Conservation (phyloP, 768 basidiomycete genomes). For the Pisolithus albus region DNA sequence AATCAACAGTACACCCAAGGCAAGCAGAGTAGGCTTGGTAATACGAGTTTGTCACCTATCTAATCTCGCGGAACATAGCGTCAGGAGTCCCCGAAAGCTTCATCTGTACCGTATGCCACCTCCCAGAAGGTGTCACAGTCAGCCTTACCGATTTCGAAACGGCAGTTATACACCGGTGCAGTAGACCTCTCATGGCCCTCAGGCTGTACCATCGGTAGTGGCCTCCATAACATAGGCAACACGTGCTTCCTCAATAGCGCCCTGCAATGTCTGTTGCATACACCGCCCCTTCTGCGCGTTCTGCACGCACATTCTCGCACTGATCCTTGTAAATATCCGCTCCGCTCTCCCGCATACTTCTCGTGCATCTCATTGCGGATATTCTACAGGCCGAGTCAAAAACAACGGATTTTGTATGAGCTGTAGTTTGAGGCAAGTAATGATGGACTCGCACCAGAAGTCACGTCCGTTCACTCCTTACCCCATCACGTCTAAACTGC, state of each 20-base stretch:
- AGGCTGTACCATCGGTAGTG: constrained; percentile 42
- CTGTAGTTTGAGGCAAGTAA: constrained; percentile 58
- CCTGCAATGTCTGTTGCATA: constrained; percentile 89
- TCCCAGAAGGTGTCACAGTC: constrained; percentile 23
- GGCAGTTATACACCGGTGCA: constrained; percentile 42
- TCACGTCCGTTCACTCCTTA: constrained; percentile 54
- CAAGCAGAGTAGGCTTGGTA: constrained; percentile 38
- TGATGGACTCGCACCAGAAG: constrained; percentile 44
- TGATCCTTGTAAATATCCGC: constrained; percentile 50
- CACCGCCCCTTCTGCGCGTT: constrained; percentile 73
- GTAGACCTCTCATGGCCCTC: constrained; percentile 63
- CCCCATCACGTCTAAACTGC: constrained; percentile 59
- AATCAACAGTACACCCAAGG: constrained; percentile 63
- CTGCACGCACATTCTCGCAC: constrained; percentile 42
- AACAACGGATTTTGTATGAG: constrained; percentile 64
- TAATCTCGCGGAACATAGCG: constrained; percentile 5
- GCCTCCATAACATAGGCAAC: constrained; percentile 82
- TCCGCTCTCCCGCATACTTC: not conserved
- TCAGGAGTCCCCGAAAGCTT: constrained; percentile 18
- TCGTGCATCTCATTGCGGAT: not conserved
- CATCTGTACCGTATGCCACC: constrained; percentile 20
- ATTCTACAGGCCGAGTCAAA: constrained; percentile 34
- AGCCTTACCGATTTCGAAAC: constrained; percentile 23
- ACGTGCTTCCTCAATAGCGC: constrained; percentile 96
- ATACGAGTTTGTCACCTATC: not conserved